Evolutionary conservation across 139 green algal species (phyloP).

Genomic region (Picochlorum sp.): DNA sequence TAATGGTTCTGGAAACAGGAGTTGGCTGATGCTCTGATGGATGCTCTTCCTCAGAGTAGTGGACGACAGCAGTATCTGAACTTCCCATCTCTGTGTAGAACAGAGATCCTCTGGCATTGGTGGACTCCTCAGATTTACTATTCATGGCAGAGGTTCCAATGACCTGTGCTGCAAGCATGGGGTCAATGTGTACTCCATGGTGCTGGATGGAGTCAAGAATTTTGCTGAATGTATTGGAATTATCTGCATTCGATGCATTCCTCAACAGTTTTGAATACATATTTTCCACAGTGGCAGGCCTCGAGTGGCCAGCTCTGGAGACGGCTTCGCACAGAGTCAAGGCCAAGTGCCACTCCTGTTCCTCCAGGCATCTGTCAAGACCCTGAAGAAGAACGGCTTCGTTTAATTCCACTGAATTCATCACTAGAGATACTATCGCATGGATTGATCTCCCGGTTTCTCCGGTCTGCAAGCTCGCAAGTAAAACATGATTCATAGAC

Average conservation of each 20-base stretch:
- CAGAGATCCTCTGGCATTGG: background rate
- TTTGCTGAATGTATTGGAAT: background rate
- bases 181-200: background rate
- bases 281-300: background rate
- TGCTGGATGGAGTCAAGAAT: background rate
- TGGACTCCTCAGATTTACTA: background rate
- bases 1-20: background rate
- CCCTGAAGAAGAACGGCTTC: background rate
- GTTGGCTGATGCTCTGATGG: background rate
- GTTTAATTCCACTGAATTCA: background rate
- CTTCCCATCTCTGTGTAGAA: background rate
- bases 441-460: conserved; percentile 1
- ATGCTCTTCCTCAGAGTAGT: background rate
- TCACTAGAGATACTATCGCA: background rate
- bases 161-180: background rate
- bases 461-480: background rate
- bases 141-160: background rate
- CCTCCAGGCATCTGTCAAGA: background rate
- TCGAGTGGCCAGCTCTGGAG: background rate
- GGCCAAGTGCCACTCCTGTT: background rate
- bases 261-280: background rate
- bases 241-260: background rate
- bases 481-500: background rate
- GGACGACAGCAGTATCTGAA: background rate
- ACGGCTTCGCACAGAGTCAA: background rate